A percentile compares a stretch with the other conserved stretches of the same genome.
Evolutionary conservation across 73 alveolate species (phyloP).

Genomic region (Diophrys appendiculata): DNA sequence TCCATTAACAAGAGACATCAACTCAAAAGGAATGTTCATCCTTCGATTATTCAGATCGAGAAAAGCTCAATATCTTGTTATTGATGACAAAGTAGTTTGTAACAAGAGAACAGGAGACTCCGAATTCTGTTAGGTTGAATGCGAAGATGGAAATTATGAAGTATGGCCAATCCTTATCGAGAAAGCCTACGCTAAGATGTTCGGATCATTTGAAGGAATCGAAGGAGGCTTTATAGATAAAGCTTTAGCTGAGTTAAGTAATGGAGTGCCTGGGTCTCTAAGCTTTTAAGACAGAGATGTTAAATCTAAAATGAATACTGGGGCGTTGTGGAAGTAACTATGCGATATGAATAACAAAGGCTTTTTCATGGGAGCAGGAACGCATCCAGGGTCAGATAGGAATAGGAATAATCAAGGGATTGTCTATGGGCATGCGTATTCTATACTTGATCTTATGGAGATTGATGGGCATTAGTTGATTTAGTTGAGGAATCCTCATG

Average conservation of each 20-base stretch:
- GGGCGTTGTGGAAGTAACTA: constrained; percentile 46
- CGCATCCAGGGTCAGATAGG: constrained; percentile 33
- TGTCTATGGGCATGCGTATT: constrained; percentile 89
- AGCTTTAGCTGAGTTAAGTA: constrained; percentile 73
- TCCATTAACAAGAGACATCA: constrained; percentile 3
- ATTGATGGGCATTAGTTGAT: constrained; percentile 75
- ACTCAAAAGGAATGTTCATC: not conserved
- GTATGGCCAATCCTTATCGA: constrained; percentile 60
- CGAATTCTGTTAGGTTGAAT: not conserved
- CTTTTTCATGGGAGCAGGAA: constrained; percentile 52
- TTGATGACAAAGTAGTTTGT: not conserved
- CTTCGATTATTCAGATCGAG: not conserved
- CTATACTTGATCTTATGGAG: constrained; percentile 73
- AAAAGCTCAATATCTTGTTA: not conserved
- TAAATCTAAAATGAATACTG: constrained; percentile 29
- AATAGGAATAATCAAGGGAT: constrained; percentile 58
- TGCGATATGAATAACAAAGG: not conserved
- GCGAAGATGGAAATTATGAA: constrained; percentile 4
- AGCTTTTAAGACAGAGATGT: constrained; percentile 24
- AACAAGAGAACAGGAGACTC: not conserved
- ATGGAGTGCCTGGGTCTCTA: constrained; percentile 52
- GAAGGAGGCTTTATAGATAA: constrained; percentile 77
- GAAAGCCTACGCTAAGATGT: constrained; percentile 82
- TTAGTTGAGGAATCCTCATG: constrained; percentile 94
- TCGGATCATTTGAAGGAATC: constrained; percentile 62